A percentile compares a stretch with the other conserved stretches of the same genome.
These are phyloP conservation scores for Amborella trichopoda DNA, from an alignment of 164 flowering plant genomes.

Conservation along the genomic window DNA sequence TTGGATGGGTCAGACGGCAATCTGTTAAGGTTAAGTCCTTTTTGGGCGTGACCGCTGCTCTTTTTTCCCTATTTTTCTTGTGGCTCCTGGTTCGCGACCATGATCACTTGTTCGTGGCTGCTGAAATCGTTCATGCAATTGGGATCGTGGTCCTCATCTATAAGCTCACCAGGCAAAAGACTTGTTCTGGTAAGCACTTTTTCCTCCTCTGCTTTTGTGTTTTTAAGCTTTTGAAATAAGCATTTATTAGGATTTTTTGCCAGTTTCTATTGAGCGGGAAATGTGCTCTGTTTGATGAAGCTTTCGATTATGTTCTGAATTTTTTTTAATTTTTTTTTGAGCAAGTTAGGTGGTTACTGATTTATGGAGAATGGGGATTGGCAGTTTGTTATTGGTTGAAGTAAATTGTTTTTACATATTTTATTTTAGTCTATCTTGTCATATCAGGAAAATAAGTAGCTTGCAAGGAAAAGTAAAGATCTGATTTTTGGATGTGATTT, in stretches of 20 bases:
- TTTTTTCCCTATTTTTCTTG: constrained; percentile 28
- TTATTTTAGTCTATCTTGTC: too few species aligned
- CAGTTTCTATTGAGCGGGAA: not conserved
- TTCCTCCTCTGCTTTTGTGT: not conserved
- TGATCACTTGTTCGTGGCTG: constrained; percentile 39
- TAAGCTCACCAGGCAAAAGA: constrained; percentile 57
- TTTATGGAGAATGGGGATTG: not conserved
- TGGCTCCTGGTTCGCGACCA: constrained; percentile 22
- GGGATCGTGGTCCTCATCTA: constrained; percentile 57
- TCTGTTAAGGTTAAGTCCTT: constrained; percentile 45
- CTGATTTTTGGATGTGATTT: too few species aligned
- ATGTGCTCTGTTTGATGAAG: not conserved
- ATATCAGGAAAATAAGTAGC: too few species aligned
- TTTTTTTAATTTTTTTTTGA: not conserved
- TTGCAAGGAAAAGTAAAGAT: too few species aligned
- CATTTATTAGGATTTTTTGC: not conserved
- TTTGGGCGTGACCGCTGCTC: constrained; percentile 16
- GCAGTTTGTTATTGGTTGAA: too few species aligned
- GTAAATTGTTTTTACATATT: too few species aligned
- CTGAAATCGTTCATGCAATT: constrained; percentile 46
- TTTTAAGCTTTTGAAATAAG: not conserved
- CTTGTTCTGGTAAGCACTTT: constrained; percentile 46
- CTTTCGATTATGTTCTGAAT: not conserved
- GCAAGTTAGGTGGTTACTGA: not conserved
- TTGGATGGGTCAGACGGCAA: constrained; percentile 42